Percentiles rank a stretch among this genome's conserved stretches.
These are phyloP conservation scores for Tolypocladium pustulatum DNA, from an alignment of 2,329 filamentous ascomycete genomes.

Conservation along the genomic window DNA sequence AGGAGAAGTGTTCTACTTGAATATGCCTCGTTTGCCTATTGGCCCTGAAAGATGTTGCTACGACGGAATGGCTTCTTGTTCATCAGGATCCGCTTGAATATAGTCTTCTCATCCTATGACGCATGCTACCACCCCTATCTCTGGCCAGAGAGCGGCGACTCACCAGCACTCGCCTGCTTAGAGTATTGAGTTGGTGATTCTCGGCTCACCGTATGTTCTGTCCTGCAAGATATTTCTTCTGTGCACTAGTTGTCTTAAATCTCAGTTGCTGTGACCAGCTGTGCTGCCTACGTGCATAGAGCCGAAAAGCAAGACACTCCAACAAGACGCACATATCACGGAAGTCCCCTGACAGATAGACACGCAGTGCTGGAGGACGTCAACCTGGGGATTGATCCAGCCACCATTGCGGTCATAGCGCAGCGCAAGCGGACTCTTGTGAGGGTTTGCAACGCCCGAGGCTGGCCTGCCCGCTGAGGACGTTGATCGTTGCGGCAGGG, in stretches of 20 bases:
- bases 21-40: background rate
- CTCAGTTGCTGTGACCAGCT: background rate
- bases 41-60: background rate
- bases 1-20: too few relatives aligned
- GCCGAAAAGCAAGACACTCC: background rate
- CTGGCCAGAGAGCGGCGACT: background rate
- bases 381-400: background rate
- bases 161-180: background rate
- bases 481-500: background rate
- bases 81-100: background rate
- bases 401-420: background rate
- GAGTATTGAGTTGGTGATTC: background rate
- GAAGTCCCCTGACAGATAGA: background rate
- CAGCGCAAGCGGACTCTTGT: background rate
- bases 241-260: background rate
- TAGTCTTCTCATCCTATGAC: background rate
- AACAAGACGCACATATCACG: background rate
- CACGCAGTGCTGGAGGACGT: background rate
- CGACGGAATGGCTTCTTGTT: background rate
- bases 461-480: background rate
- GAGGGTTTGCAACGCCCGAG: background rate
- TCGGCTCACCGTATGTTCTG: background rate
- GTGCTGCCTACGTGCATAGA: background rate
- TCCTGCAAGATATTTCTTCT: background rate
- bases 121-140: background rate